Evolutionary conservation across 768 basidiomycete genomes (phyloP).

Genomic region (Russula foetens): DNA sequence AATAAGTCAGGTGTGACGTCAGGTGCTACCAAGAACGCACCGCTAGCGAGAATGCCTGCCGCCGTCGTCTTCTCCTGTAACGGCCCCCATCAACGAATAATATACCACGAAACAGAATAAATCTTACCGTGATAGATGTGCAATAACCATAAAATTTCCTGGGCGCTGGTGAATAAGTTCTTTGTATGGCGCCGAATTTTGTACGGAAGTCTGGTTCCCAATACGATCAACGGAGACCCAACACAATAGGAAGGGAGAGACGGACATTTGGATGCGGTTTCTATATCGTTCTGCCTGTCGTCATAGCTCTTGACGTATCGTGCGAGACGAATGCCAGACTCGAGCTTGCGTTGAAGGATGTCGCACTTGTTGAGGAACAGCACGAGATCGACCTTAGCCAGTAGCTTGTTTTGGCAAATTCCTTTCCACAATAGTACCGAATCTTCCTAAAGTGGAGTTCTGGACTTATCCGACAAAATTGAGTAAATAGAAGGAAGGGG

Average conservation of each 20-base stretch:
- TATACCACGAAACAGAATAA: not conserved
- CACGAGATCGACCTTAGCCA: slow-evolving; percentile 64
- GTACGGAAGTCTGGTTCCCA: slow-evolving; percentile 45
- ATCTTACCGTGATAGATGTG: slow-evolving; percentile 60
- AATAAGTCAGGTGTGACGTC: not conserved
- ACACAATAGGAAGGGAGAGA: not conserved
- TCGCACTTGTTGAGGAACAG: slow-evolving; percentile 82
- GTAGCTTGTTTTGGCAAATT: slow-evolving; percentile 62
- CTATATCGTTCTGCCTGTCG: slow-evolving; percentile 59
- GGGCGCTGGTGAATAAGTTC: slow-evolving; percentile 66
- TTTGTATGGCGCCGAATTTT: slow-evolving; percentile 69
- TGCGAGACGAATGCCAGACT: slow-evolving; percentile 51
- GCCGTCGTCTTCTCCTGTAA: slow-evolving; percentile 60
- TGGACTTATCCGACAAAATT: not conserved
- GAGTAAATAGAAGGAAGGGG: not conserved
- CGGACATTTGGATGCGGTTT: slow-evolving; percentile 60
- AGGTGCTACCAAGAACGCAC: slow-evolving; percentile 31
- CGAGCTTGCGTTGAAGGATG: slow-evolving; percentile 58
- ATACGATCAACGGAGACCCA: not conserved
- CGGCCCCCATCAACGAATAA: not conserved
- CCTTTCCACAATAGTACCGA: slow-evolving; percentile 69
- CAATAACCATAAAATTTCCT: slow-evolving; percentile 74
- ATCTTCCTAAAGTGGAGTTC: slow-evolving; percentile 45
- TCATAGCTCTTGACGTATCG: slow-evolving; percentile 69
- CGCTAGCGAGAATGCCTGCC: slow-evolving; percentile 68